Base-by-base conservation (phyloP, 2,329 filamentous ascomycete species). In the Fusarium oxysporum region DNA sequence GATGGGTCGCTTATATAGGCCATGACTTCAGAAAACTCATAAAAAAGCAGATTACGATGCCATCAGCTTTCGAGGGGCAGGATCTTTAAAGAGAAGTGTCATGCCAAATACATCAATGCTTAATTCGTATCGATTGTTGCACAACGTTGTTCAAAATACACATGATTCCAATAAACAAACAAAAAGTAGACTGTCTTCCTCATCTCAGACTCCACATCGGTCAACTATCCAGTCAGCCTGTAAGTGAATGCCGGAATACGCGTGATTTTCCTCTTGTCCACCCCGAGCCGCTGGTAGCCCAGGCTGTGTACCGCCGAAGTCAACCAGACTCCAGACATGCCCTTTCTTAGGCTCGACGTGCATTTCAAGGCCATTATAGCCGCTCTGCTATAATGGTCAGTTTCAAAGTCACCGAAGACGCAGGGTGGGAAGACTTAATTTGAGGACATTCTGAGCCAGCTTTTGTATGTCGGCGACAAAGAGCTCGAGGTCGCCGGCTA, bases 291-390 rank as follows among this genome's bases (percentile, higher is more conserved):
- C 32, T 10, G 48, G 48, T 14, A 23, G n/a, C 11, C 48, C 32
- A 3, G 48, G 48, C 6, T 51, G 48, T 3, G n/a, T 35, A 14
- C 4, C 6, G 2, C 47, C 30, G 19, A 51, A 51, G 16, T 51
- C 48, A 19, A 51, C 32, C n/a, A 35, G 6, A 51, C 32, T 35
- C 48, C 32, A 51, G 8, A 35, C 48, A 25, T 51, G 32, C 1
- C 48, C 48, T 19, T 51, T 51, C 16, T 33, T 51, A 14, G 32
- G 48, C 17, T 33, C n/a, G 0, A 51, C n/a, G 1, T 35, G 17
- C 0, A 35, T 33, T 8, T 25, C 16, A 1, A 51, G 16, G 4
- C 8, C 19, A 10, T 3, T 14, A 4, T 51, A 51, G 0, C 21
- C 28, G 32, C 32, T 51, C n/a, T 51, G 11, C 8, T 30, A 35